Evolutionary conservation across 345 rosid genomes (phyloP).

Genomic region (Rhodamnia argentea): DNA sequence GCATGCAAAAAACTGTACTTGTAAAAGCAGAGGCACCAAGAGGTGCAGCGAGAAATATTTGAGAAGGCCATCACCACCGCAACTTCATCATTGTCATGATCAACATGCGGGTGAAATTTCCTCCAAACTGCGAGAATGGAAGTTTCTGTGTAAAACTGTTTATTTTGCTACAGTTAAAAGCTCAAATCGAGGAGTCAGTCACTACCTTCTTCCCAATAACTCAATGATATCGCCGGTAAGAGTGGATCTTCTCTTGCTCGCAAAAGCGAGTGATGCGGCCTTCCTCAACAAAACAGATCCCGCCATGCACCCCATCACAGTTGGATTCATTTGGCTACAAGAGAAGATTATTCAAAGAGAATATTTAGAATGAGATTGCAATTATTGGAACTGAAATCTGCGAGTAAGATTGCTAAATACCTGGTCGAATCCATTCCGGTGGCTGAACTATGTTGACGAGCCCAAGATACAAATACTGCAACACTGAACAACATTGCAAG

Average conservation of each 20-base stretch:
- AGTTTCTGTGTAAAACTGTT: background rate
- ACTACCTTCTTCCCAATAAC: constrained; percentile 65
- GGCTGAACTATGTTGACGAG: constrained; percentile 24
- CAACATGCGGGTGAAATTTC: constrained; percentile 6
- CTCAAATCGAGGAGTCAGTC: background rate
- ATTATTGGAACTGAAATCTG: background rate
- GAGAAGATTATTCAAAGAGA: background rate
- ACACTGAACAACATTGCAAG: constrained; percentile 36
- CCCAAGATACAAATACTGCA: constrained; percentile 86
- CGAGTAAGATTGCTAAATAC: constrained; percentile 21
- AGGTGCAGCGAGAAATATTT: background rate
- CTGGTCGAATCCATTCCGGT: constrained; percentile 16
- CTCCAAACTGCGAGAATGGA: constrained; percentile 6
- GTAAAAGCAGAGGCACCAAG: background rate
- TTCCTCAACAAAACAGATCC: constrained; percentile 81
- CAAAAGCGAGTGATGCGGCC: constrained; percentile 75
- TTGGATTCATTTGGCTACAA: constrained; percentile 43
- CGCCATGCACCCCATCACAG: constrained; percentile 78
- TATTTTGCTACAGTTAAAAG: background rate
- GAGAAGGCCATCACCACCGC: background rate
- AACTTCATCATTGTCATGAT: background rate
- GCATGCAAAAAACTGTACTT: background rate
- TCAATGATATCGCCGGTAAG: constrained; percentile 76
- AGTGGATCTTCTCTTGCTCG: constrained; percentile 61
- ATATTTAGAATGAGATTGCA: background rate